Base-by-base conservation (phyloP, 768 basidiomycete species). In the Pholiota microspora region DNA sequence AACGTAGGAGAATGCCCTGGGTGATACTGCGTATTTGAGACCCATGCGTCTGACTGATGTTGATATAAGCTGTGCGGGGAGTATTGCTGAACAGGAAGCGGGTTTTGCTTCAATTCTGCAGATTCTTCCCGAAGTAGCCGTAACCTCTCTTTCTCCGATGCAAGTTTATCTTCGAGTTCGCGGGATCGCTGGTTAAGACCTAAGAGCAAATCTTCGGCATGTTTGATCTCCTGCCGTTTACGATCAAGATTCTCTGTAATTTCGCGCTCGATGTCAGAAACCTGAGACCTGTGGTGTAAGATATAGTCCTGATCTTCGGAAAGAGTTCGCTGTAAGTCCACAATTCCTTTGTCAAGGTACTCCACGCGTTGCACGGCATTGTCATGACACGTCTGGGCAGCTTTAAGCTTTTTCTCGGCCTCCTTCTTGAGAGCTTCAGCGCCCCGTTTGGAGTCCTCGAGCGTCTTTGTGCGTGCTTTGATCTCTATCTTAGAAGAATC, bases 391-490 rank as follows among this genome's bases (percentile, higher is more conserved):
- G 65, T 76, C 66, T 85, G 84, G 13, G 82, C 84, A n/a, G 78
- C 75, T 62, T 85, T 89, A 55, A 95, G 77, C 61, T 86, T 86
- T 75, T 91, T 94, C 71, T 98, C 96, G 3, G 88, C 92, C 45
- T 98, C 95, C 42, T 85, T 80, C 66, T 85, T 89, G 49, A 77
- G 70, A 48, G 81, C 76, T 70, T 99, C 97, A 9, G 94, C 92
- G 25, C 75, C 75, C 28, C 96, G 86, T 70, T 88, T 90, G 51
- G 83, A 74, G 67, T 99, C 96, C 61, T 99, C 96, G 2, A 98
- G 74, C 2, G 77, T 68, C 71, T 95, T 96, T 45, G 89, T 90
- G 46, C 87, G 85, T n/a, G 79, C 69, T 69, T 93, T 94, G 52
- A 91, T 73, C 65, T 97, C 94, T 21, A 80, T 70, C 49, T 91